Evolutionary conservation across 2,329 filamentous ascomycete species (phyloP), one percentile per base, ranked within the genome.

Genomic region (Aureobasidium sp.): DNA sequence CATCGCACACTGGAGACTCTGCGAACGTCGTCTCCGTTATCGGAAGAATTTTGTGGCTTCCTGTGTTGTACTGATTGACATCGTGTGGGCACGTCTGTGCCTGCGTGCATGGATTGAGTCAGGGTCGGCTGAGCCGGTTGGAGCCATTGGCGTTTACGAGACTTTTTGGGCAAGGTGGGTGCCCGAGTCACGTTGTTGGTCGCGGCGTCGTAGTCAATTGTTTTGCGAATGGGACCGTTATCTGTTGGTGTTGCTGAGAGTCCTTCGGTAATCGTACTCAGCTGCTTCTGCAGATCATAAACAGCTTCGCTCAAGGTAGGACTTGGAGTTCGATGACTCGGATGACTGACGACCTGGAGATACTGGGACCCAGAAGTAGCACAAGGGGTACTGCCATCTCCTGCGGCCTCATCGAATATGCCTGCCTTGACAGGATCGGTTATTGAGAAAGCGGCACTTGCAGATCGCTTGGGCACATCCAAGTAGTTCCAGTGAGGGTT

Each of bases 271-370:
- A 70, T 69, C 39, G 62, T 58, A 32, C 61, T 63, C 8, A 71
- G 66, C 44, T 70, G 65, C 27, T 62, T 59, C 29, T 70, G 65
- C 39, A 74, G 64, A 32, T 77, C 76, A 13, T 71, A 66, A 64
- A 76, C 77, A 10, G 77, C 77, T 67, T 80, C 74, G 63, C 77
- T 79, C 51, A 79, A 68, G 1, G 77, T 78, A n/a, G 77, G 77
- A 61, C 75, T 80, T 21, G 59, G 59, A 34, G 65, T 42, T 3
- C 42, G 37, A 57, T 50, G 21, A 27, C 13, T 21, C 5, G n/a
- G 7, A 2, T 27, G 42, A 13, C 9, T 42, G 5, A 32, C n/a
- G 8, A 48, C 13, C 30, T 45, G 42, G 4, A 58, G 42, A 5
- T 58, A 21, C 5, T 34, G 34, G 8, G 54, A 36, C 16, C 49